Base-by-base conservation (phyloP, 2,329 filamentous ascomycete genomes). In the Berkeleyomyces basicola region DNA sequence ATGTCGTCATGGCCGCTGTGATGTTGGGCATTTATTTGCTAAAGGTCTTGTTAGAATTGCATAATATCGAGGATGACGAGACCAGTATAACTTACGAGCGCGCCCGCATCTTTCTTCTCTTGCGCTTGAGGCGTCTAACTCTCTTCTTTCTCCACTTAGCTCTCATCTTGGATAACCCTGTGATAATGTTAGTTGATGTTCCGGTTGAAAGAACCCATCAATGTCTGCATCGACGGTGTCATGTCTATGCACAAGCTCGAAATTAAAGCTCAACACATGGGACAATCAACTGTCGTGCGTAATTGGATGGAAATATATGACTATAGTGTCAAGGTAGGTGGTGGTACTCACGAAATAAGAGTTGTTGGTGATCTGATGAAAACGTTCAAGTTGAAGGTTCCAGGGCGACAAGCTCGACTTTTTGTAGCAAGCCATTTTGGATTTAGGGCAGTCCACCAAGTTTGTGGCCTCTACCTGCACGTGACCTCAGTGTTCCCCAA, bases 91-190 rank as follows among this genome's bases (percentile, higher is more conserved):
- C 90, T 84, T 83, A 97, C 93, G 86, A 91, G 82, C 93, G 82
- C 74, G 92, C 93, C 78, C 93, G 86, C 81, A 93, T 96, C 92
- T 99, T 99, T 90, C 93, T 95, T 82, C 93, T 90, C 91, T 99
- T 99, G 77, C 91, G 87, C 88, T 97, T 97, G 79, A 99, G 90
- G 79, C 93, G 87, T 74, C 93, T 85, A 81, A 96, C 91, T 78
- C 93, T 85, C 92, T 99, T 99, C 88, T 99, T 99, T 84, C 92
- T 93, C 93, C 93, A 97, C 84, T 97, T 97, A 76, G 90, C 91
- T 93, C 92, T 82, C 82, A 85, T 84, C 79, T 79, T 84, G 80
- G 79, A 78, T 75, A 70, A 69, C 67, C 67, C 70, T 71, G 66
- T 61, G 61, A 62, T 66, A 69, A 68, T 69, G 69, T 67, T 67